Conservation (phyloP, 2,329 filamentous ascomycete species). For the Penicillium freii region DNA sequence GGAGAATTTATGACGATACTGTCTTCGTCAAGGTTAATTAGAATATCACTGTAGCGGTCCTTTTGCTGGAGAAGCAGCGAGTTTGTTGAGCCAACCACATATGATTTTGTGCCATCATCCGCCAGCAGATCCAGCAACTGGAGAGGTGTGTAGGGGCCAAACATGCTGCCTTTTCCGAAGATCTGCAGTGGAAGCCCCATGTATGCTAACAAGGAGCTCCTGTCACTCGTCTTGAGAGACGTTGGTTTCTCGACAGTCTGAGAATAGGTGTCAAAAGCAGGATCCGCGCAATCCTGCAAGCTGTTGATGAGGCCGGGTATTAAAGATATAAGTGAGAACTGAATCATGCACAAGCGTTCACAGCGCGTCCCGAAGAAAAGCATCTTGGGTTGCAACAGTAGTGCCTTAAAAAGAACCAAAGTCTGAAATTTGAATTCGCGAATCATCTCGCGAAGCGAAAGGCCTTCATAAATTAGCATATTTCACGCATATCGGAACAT, state of each 20-base stretch:
- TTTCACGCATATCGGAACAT: background rate
- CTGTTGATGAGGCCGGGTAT: constrained; percentile 89
- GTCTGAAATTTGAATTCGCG: constrained; percentile 95
- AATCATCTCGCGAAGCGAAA: constrained; percentile 83
- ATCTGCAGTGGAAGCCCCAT: constrained; percentile 94
- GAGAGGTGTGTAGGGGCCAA: constrained; percentile 92
- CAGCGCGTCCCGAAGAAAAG: constrained; percentile 97
- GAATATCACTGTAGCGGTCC: constrained; percentile 91
- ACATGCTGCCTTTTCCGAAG: constrained; percentile 92
- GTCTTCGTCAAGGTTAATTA: constrained; percentile 92
- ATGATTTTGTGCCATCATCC: constrained; percentile 92
- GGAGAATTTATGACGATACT: constrained; percentile 79
- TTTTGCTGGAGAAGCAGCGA: constrained; percentile 89
- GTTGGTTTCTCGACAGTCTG: constrained; percentile 72
- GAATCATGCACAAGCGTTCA: constrained; percentile 94
- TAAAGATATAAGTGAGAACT: constrained; percentile 92
- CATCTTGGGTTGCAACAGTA: constrained; percentile 96
- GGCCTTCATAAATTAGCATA: constrained; percentile 43
- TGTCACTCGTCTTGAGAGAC: constrained; percentile 85
- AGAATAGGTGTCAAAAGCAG: constrained; percentile 83
- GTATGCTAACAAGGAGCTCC: constrained; percentile 82
- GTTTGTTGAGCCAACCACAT: constrained; percentile 96
- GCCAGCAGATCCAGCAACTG: constrained; percentile 94
- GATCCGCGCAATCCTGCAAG: constrained; percentile 92
- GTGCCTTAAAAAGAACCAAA: constrained; percentile 87